Evolutionary conservation across 75 land plant genomes (phyloP).

Genomic region (Larix kaempferi): DNA sequence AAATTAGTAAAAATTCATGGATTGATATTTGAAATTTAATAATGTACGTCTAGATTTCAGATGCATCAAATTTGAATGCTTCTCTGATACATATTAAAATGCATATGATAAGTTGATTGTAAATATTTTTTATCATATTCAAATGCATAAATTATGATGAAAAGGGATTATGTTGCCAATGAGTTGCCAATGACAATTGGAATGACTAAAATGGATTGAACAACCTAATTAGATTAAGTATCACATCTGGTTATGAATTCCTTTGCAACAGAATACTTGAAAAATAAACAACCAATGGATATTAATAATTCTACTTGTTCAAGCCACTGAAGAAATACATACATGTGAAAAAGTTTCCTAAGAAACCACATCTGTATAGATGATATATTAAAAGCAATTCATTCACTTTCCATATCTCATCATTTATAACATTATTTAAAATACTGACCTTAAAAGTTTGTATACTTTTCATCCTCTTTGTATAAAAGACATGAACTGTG

Average conservation of each 20-base stretch:
- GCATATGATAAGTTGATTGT: neutral
- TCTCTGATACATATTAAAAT: neutral
- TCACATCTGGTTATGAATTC: neutral
- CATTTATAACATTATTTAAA: neutral
- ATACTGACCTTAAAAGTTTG: neutral
- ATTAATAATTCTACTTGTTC: slow-evolving; percentile 63
- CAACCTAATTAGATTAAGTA: neutral
- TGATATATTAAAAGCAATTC: neutral
- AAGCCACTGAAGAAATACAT: slow-evolving; percentile 95
- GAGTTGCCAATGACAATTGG: neutral
- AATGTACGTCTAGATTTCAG: neutral
- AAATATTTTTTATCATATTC: neutral
- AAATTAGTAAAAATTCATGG: neutral
- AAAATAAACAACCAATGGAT: neutral
- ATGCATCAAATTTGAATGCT: neutral
- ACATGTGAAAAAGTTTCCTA: slow-evolving; percentile 99
- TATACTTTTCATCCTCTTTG: neutral
- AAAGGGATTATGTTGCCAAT: neutral
- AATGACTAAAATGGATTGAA: neutral
- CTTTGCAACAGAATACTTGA: neutral
- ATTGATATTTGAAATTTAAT: neutral
- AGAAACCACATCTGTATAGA: slow-evolving; percentile 83
- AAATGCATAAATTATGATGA: neutral
- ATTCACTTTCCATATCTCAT: neutral
- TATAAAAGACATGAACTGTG: neutral